A percentile compares a stretch with the other conserved stretches of the same genome.
These are phyloP conservation scores for Lentinula novae-zelandiae DNA, from an alignment of 1,284 basidiomycete species.

Conservation along the genomic window DNA sequence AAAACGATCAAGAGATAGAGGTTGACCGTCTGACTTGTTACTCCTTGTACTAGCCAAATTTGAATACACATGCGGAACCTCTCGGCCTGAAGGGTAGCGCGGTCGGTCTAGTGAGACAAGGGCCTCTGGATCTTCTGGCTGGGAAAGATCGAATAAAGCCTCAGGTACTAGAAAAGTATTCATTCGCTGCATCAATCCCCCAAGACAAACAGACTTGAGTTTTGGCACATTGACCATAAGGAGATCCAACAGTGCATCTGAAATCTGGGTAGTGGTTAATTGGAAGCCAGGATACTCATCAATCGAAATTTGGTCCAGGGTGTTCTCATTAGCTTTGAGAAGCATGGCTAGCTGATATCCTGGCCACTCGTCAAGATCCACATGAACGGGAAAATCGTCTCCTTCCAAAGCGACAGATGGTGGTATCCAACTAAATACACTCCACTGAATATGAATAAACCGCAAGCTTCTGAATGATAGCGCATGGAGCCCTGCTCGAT, in stretches of 20 bases:
- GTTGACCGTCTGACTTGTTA: neutral
- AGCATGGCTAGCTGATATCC: neutral
- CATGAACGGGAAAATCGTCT: too few species aligned
- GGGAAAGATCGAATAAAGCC: neutral
- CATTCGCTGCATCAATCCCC: neutral
- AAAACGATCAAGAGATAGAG: neutral
- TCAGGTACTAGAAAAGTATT: too few species aligned
- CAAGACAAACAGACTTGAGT: neutral
- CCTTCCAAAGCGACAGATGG: neutral
- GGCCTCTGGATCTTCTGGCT: neutral
- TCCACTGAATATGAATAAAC: constrained; percentile 1
- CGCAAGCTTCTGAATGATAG: neutral
- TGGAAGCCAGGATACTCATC: constrained; percentile 6
- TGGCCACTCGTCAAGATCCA: neutral
- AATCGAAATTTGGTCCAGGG: neutral
- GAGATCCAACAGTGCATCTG: neutral
- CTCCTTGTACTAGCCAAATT: too few species aligned
- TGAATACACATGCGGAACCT: neutral
- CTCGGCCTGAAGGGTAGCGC: neutral
- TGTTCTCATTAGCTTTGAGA: neutral
- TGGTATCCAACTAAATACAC: constrained; percentile 2
- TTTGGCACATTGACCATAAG: neutral
- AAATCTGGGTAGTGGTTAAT: neutral
- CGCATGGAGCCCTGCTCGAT: neutral
- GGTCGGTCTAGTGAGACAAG: neutral